These are phyloP conservation scores for Candida odintsovae DNA, from an alignment of 805 yeast genomes.

Conservation along the genomic window DNA sequence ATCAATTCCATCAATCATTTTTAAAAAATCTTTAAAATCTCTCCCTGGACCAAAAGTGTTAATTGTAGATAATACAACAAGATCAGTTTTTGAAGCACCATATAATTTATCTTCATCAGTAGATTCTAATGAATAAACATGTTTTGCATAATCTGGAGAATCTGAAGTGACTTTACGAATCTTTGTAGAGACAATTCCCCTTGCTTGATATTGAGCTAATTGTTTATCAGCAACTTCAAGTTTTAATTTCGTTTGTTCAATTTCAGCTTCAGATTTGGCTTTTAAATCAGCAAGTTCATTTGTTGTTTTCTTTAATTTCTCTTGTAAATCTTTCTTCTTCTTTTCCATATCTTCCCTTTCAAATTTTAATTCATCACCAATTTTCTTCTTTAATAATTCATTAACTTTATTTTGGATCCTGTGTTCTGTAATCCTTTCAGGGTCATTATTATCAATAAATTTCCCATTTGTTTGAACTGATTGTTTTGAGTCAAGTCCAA, in stretches of 20 bases:
- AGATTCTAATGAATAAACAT: conserved; percentile 7
- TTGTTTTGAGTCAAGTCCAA: background rate
- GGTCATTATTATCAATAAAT: conserved; percentile 1
- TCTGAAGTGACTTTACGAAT: background rate
- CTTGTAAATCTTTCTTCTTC: background rate
- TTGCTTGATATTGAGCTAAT: background rate
- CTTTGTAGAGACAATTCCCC: background rate
- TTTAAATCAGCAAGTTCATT: background rate
- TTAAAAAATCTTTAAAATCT: conserved; percentile 11
- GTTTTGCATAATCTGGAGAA: conserved; percentile 4
- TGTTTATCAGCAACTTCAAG: background rate
- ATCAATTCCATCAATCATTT: conserved; percentile 4
- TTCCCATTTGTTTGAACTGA: background rate
- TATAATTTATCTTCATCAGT: background rate
- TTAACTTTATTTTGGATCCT: conserved; percentile 1
- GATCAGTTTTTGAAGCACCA: conserved; percentile 11
- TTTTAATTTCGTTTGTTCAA: background rate
- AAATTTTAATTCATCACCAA: conserved; percentile 4
- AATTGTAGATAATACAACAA: conserved; percentile 11
- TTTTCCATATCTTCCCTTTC: conserved; percentile 10
- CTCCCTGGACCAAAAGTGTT: conserved; percentile 10
- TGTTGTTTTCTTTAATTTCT: background rate
- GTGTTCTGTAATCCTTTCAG: conserved; percentile 5
- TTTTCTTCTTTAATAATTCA: conserved; percentile 2
- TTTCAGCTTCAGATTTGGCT: background rate